phyloP scores from a whole-genome alignment of 345 rosid genomes.

The Corchorus olitorius region DNA sequence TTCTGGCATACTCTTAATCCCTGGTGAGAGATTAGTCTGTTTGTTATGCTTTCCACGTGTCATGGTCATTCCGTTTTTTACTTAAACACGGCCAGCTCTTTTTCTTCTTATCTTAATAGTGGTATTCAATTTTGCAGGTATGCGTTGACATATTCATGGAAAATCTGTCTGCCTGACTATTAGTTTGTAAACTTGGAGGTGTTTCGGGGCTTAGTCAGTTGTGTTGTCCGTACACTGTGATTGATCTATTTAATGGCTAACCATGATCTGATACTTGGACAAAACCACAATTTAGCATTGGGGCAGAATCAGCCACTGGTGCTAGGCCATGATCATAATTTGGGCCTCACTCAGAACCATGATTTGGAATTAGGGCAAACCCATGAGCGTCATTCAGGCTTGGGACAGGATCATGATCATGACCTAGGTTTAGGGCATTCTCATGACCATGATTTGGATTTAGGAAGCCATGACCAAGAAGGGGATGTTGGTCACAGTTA shows the following conservation, averaged over 20 bases:
- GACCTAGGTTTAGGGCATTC: constrained; percentile 60
- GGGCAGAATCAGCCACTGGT: constrained; percentile 71
- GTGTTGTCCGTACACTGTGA: constrained; percentile 14
- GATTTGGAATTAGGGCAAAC: constrained; percentile 62
- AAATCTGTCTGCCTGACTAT: constrained; percentile 14
- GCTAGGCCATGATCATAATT: constrained; percentile 60
- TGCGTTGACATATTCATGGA: neutral
- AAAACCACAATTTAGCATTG: constrained; percentile 57
- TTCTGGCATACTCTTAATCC: no score
- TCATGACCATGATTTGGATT: constrained; percentile 57
- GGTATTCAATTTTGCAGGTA: constrained; percentile 19
- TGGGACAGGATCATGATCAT: constrained; percentile 63
- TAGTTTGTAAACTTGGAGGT: neutral
- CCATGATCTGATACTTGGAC: constrained; percentile 80
- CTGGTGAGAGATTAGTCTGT: neutral
- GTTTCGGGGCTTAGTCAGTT: constrained; percentile 16
- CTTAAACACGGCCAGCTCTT: neutral
- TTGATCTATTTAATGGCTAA: constrained; percentile 58
- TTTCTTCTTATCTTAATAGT: neutral
- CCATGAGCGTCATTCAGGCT: constrained; percentile 61
- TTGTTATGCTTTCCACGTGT: neutral
- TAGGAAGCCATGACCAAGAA: constrained; percentile 64
- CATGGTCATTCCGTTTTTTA: neutral
- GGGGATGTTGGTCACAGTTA: constrained; percentile 55
- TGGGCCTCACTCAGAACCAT: constrained; percentile 68